These are phyloP conservation scores for Ustulina deusta DNA, from an alignment of 2,329 filamentous ascomycete species.

Conservation along the genomic window DNA sequence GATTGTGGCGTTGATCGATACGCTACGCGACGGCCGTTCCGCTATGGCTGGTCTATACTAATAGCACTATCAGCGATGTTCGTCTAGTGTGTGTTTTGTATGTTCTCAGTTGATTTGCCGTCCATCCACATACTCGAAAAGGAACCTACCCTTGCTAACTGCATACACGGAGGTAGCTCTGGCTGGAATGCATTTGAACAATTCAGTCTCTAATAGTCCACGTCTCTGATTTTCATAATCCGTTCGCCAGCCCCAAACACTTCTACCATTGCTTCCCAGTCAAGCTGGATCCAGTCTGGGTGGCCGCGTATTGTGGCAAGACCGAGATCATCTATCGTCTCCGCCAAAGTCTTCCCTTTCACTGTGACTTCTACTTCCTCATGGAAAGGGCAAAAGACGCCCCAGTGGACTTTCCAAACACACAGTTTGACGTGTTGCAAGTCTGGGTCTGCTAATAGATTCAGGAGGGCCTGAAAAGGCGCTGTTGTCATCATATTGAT, in stretches of 20 bases:
- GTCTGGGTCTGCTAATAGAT: constrained; percentile 60
- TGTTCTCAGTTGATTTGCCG: not conserved
- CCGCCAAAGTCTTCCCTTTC: constrained; percentile 31
- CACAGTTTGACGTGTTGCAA: constrained; percentile 56
- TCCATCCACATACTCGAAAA: not conserved
- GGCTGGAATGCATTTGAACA: not conserved
- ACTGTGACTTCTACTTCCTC: constrained; percentile 29
- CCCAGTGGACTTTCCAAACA: constrained; percentile 53
- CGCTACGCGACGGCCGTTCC: not conserved
- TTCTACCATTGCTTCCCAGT: constrained; percentile 34
- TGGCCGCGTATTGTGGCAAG: constrained; percentile 41
- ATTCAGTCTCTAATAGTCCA: constrained; percentile 19
- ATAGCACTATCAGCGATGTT: constrained; percentile 5
- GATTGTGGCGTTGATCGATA: not conserved
- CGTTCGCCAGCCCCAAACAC: constrained; percentile 22
- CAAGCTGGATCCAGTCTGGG: constrained; percentile 36
- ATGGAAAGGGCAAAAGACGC: constrained; percentile 59
- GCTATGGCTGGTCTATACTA: not conserved
- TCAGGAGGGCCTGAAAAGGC: constrained; percentile 54
- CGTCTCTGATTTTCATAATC: constrained; percentile 33
- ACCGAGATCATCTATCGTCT: constrained; percentile 40
- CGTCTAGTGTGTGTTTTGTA: not conserved
- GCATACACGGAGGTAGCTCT: not conserved
- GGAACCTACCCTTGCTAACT: not conserved
- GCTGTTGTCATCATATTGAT: constrained; percentile 41